Conservation (phyloP, 106 monocot species). For the Triglochin maritima region DNA sequence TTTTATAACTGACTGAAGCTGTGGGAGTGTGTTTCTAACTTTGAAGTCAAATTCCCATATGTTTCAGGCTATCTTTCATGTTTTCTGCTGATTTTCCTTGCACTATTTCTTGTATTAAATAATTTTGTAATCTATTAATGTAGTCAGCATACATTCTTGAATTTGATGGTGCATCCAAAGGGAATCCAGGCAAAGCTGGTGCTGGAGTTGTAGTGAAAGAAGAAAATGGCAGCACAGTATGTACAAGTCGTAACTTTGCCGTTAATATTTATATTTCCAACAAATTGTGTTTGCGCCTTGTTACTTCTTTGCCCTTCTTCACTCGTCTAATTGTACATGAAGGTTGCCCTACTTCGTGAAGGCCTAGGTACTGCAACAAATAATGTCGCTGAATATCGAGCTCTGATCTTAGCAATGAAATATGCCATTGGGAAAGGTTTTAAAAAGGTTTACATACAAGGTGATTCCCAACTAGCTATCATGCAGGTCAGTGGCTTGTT, state of each 20-base stretch:
- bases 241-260: neutral
- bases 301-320: neutral
- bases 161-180: slow-evolving; percentile 78
- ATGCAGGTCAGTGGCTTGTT: slow-evolving; percentile 14
- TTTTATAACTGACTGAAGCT: too few species aligned
- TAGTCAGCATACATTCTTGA: slow-evolving; percentile 51
- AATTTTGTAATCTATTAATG: too few species aligned
- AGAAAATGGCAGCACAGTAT: slow-evolving; percentile 55
- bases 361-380: slow-evolving; percentile 19
- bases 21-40: too few species aligned
- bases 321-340: neutral
- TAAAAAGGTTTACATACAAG: slow-evolving; percentile 12
- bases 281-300: neutral
- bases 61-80: too few species aligned
- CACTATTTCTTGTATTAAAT: too few species aligned
- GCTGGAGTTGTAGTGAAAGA: slow-evolving; percentile 52
- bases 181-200: slow-evolving; percentile 67
- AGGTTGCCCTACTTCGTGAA: slow-evolving; percentile 21
- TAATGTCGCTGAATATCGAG: slow-evolving; percentile 29
- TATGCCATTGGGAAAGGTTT: slow-evolving; percentile 19
- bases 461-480: slow-evolving; percentile 21
- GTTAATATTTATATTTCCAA: neutral
- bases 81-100: too few species aligned
- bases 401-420: slow-evolving; percentile 24
- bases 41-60: too few species aligned